phyloP scores from a whole-genome alignment of 2,329 filamentous ascomycete species.

The Beauveria scarabaeidicola region DNA sequence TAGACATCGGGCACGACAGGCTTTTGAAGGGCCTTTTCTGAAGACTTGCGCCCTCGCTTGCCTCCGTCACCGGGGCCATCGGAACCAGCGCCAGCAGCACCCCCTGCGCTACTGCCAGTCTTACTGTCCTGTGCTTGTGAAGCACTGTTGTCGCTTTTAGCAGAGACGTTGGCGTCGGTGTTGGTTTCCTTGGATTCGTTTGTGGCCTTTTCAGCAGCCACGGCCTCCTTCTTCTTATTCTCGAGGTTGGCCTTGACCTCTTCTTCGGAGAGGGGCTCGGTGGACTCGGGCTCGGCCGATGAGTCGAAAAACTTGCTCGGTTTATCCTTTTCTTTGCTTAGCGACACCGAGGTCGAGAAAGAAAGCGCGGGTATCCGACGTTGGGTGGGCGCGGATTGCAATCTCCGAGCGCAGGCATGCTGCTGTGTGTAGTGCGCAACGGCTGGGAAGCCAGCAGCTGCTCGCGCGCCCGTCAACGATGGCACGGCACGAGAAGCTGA shows the following conservation, averaged over 20 bases:
- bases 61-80: constrained; percentile 47
- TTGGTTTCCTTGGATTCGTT: constrained; percentile 36
- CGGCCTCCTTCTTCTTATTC: constrained; percentile 33
- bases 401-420: constrained; percentile 25
- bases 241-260: constrained; percentile 44
- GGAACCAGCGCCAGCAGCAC: constrained; percentile 46
- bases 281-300: constrained; percentile 27
- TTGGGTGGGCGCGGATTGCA: constrained; percentile 19
- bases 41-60: constrained; percentile 62
- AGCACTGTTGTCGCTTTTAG: constrained; percentile 33
- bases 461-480: constrained; percentile 14
- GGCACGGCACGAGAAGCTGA: constrained; percentile 22
- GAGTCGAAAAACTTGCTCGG: constrained; percentile 44
- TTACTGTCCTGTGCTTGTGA: constrained; percentile 41
- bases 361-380: constrained; percentile 21
- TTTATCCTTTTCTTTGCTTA: constrained; percentile 30
- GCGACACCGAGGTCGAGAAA: constrained; percentile 29
- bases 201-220: constrained; percentile 34
- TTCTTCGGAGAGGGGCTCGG: constrained; percentile 43
- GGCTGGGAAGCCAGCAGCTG: constrained; percentile 21
- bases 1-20: constrained; percentile 89
- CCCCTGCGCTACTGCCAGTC: constrained; percentile 29
- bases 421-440: constrained; percentile 18
- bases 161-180: constrained; percentile 35
- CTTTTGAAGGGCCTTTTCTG: constrained; percentile 75